Evolutionary conservation across 1,284 basidiomycete species (phyloP).

Genomic region (Hemileia vastatrix): DNA sequence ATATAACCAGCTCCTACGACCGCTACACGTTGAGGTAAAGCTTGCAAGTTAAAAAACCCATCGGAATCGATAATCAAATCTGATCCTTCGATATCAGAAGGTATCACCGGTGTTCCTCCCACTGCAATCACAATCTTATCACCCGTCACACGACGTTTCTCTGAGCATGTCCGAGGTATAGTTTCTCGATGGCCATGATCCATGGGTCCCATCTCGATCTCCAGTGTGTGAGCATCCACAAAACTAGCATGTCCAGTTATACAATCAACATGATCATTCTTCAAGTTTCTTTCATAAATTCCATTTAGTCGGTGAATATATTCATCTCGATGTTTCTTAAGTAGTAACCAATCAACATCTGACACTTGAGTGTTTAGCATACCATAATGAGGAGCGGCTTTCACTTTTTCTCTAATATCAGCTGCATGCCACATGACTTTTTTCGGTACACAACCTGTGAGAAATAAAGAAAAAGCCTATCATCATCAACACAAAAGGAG

Average conservation of each 20-base stretch:
- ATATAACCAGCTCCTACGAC: constrained; percentile 97
- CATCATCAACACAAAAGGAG: neutral
- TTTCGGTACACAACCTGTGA: constrained; percentile 19
- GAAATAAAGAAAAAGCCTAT: neutral
- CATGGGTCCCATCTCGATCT: constrained; percentile 35
- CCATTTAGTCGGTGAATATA: constrained; percentile 85
- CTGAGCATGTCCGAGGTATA: constrained; percentile 59
- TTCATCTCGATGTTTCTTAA: constrained; percentile 90
- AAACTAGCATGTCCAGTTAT: constrained; percentile 62
- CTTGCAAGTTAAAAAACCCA: constrained; percentile 85
- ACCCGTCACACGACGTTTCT: constrained; percentile 55
- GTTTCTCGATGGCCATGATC: constrained; percentile 49
- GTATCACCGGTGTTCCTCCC: constrained; percentile 73
- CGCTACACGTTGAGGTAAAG: constrained; percentile 83
- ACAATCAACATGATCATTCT: constrained; percentile 79
- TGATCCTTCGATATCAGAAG: constrained; percentile 81
- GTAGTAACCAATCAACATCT: constrained; percentile 71
- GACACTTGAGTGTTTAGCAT: constrained; percentile 50
- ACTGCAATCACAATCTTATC: constrained; percentile 75
- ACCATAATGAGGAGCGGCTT: constrained; percentile 29
- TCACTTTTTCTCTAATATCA: constrained; percentile 53
- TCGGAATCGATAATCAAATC: constrained; percentile 84
- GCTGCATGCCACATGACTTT: constrained; percentile 98
- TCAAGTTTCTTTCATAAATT: constrained; percentile 74
- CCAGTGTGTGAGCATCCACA: constrained; percentile 36